Evolutionary conservation across 2,329 filamentous ascomycete genomes (phyloP).

Genomic region (Ceratocystis ficicola): DNA sequence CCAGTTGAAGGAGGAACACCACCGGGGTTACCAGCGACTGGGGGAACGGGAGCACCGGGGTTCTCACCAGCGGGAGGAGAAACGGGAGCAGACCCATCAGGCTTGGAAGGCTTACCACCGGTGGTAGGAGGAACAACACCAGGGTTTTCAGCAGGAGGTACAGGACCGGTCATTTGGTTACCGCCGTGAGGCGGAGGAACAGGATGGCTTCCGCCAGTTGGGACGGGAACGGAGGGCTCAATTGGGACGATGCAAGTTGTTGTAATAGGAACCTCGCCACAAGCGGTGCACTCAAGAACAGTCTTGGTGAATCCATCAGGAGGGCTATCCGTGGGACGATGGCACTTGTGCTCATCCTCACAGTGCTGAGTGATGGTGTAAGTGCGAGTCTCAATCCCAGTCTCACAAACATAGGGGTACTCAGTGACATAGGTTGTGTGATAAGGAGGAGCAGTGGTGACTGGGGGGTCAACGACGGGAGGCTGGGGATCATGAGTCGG

Average conservation of each 20-base stretch:
- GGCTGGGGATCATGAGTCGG: neutral
- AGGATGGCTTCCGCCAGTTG: neutral
- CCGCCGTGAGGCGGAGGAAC: neutral
- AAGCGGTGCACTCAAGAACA: slow-evolving; percentile 17
- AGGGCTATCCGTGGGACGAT: slow-evolving; percentile 15
- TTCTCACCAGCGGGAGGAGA: neutral
- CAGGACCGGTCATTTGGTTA: neutral
- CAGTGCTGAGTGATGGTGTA: slow-evolving; percentile 22
- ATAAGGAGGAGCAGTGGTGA: neutral
- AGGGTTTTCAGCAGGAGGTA: neutral
- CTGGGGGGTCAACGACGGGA: neutral
- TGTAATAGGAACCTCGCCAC: slow-evolving; percentile 13
- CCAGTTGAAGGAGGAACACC: too few relatives aligned
- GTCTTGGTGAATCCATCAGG: slow-evolving; percentile 22
- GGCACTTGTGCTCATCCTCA: slow-evolving; percentile 10
- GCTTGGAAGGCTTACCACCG: too few relatives aligned
- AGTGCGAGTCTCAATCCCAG: slow-evolving; percentile 21
- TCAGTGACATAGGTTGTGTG: slow-evolving; percentile 21
- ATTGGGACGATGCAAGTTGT: slow-evolving; percentile 12
- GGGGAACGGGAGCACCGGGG: neutral
- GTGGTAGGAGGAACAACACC: neutral
- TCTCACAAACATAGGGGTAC: slow-evolving; percentile 18
- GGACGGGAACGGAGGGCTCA: neutral
- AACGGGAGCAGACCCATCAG: neutral
- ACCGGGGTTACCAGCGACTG: neutral